Evolutionary conservation across 23 red algal species (phyloP), one percentile per base, ranked within the genome.

Genomic region (Gracilaria caudata): DNA sequence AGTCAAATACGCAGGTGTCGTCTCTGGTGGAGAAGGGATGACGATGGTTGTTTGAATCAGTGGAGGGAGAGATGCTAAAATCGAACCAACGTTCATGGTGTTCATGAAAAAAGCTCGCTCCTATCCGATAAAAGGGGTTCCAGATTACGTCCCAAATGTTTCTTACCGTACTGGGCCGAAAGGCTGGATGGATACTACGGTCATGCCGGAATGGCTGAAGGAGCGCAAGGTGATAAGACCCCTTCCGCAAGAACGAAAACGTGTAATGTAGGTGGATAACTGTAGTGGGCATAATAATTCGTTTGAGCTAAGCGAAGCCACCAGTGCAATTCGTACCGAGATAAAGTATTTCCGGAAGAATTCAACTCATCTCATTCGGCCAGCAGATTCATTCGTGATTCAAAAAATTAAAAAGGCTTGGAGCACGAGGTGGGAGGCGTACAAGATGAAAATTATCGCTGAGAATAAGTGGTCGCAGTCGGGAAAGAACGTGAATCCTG

Each of bases 1-100:
- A 47, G 84, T 79, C n/a, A 65, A 79, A 20, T 88, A 78, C 41
- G 51, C 60, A 4, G 84, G 78, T 34, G 84, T 87, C n/a, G 61
- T 77, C 19, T 87, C 83, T 0, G 68, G 64, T 55, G 64, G 64
- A 13, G 83, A 87, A 49, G 68, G 45, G 19, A 75, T 87, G 51
- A 87, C 64, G 21, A 75, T 87, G 83, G 47, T 74, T 30, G 83
- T 87, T 11, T 39, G 83, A 0, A 11, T 87, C 26, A 74, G 39
- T 75, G 68, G 64, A 0, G 83, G 83, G 0, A 19, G 35, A 7
- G 40, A 58, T 59, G 83, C 65, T 20, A 51, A 33, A 7, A 57
- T 74, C n/a, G 64, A 74, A 53, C 83, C 83, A 57, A 0, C 65
- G 25, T 77, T 87, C 41, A 87, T 87, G 66, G 46, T 87, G 0